A percentile compares a stretch with the other conserved stretches of the same genome.
Conservation (phyloP, 495 filamentous ascomycete species). For the Tuber borchii region DNA sequence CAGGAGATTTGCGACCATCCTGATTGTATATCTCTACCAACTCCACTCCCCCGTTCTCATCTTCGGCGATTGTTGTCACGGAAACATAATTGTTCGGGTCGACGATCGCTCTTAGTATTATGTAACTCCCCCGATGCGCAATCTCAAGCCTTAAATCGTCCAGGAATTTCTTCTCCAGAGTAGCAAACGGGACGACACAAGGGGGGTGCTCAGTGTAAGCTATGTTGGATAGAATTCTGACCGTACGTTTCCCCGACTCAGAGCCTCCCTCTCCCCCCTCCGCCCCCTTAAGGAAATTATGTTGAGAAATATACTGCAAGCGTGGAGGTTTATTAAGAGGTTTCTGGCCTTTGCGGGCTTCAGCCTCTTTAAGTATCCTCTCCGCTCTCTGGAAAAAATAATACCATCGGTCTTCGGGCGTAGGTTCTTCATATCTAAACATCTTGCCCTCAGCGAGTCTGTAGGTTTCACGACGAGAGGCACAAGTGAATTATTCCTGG, state of each 20-base stretch:
- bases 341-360: not conserved
- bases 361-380: not conserved
- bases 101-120: slow-evolving; percentile 19
- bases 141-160: slow-evolving; percentile 19
- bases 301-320: not conserved
- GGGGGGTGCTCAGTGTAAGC: slow-evolving; percentile 15
- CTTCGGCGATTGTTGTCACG: slow-evolving; percentile 19
- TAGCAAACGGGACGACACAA: slow-evolving; percentile 6
- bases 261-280: not conserved
- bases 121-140: slow-evolving; percentile 19
- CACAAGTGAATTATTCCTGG: not conserved
- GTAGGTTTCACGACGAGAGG: not conserved
- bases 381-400: not conserved
- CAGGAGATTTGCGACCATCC: slow-evolving; percentile 2
- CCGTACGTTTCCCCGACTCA: not conserved
- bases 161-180: slow-evolving; percentile 22
- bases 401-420: not conserved
- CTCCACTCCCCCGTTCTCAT: slow-evolving; percentile 25
- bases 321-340: not conserved
- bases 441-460: not conserved
- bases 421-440: not conserved
- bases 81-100: slow-evolving; percentile 12
- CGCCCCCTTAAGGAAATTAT: not conserved
- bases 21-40: slow-evolving; percentile 22
- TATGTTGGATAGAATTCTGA: not conserved